Evolutionary conservation across 1,284 basidiomycete genomes (phyloP).

Genomic region (Melampsora americana): DNA sequence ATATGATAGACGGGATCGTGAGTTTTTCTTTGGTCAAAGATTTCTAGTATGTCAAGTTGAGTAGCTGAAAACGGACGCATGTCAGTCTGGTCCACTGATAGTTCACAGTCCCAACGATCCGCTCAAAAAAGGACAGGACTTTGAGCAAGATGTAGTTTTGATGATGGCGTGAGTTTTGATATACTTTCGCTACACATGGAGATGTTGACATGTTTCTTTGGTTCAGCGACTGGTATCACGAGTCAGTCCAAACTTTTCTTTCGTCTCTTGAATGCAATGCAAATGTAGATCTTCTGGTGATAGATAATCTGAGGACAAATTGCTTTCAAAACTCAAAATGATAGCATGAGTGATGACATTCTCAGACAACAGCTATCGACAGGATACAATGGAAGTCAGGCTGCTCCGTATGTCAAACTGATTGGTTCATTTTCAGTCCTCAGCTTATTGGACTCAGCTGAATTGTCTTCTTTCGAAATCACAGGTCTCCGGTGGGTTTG

Average conservation of each 20-base stretch:
- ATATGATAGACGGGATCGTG: no score
- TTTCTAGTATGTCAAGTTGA: no score
- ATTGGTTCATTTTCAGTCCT: no score
- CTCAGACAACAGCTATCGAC: conserved; percentile 38
- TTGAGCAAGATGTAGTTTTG: conserved; percentile 51
- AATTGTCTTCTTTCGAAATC: not conserved
- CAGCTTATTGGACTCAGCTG: no score
- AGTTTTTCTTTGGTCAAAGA: no score
- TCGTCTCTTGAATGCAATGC: not conserved
- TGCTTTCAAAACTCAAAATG: no score
- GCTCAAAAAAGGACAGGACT: conserved; percentile 49
- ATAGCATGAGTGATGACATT: not conserved
- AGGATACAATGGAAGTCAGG: conserved; percentile 49
- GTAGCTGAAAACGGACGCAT: no score
- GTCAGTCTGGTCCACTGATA: conserved; percentile 46
- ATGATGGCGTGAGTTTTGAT: conserved; percentile 50
- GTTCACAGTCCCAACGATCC: conserved; percentile 52
- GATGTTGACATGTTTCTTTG: not conserved
- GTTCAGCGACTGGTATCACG: conserved; percentile 57
- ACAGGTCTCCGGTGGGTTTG: not conserved
- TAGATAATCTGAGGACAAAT: not conserved
- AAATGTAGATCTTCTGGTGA: not conserved
- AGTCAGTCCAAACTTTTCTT: conserved; percentile 44
- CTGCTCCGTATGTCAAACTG: conserved; percentile 47
- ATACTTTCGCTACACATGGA: not conserved